Percentiles rank a stretch among this genome's conserved stretches.
Evolutionary conservation across 2,329 filamentous ascomycete species (phyloP).

Genomic region (Venturia nashicola): DNA sequence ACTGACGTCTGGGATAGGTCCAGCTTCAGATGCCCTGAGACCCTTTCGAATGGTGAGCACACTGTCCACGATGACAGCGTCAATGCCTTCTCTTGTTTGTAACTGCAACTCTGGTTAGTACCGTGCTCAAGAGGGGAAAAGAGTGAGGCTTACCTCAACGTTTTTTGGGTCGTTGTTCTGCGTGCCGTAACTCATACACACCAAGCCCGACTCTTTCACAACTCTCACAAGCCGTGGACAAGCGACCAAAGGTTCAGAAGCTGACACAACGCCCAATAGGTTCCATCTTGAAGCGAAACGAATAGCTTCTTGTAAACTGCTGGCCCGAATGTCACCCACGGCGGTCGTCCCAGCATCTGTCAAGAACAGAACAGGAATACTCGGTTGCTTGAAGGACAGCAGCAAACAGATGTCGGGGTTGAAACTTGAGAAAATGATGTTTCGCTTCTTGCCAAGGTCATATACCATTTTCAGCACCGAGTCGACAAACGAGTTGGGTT

Average conservation of each 20-base stretch:
- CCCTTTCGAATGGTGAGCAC: conserved; percentile 89
- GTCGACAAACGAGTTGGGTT: conserved; percentile 93
- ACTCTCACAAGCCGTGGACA: conserved; percentile 82
- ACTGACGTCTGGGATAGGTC: conserved; percentile 28
- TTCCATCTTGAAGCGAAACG: conserved; percentile 94
- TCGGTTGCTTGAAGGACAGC: conserved; percentile 92
- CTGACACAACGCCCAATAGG: conserved; percentile 76
- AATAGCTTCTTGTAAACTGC: conserved; percentile 87
- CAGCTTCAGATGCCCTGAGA: too few relatives aligned
- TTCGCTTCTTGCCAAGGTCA: conserved; percentile 66
- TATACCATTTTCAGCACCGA: conserved; percentile 86
- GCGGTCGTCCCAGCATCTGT: conserved; percentile 73
- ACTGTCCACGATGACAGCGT: conserved; percentile 93
- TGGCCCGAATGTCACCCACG: conserved; percentile 81
- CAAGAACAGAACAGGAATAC: conserved; percentile 88
- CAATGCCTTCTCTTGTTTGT: conserved; percentile 91
- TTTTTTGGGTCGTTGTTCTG: conserved; percentile 79
- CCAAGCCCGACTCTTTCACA: conserved; percentile 85
- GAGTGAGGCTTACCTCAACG: conserved; percentile 55
- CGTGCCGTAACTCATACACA: conserved; percentile 89
- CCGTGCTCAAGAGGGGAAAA: not conserved
- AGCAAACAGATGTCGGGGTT: conserved; percentile 94
- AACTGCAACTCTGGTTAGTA: conserved; percentile 34
- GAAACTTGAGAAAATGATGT: conserved; percentile 95
- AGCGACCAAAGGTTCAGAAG: conserved; percentile 78